Evolutionary conservation across 2,329 filamentous ascomycete species (phyloP).

Genomic region (Arthrobotrys entomopaga): DNA sequence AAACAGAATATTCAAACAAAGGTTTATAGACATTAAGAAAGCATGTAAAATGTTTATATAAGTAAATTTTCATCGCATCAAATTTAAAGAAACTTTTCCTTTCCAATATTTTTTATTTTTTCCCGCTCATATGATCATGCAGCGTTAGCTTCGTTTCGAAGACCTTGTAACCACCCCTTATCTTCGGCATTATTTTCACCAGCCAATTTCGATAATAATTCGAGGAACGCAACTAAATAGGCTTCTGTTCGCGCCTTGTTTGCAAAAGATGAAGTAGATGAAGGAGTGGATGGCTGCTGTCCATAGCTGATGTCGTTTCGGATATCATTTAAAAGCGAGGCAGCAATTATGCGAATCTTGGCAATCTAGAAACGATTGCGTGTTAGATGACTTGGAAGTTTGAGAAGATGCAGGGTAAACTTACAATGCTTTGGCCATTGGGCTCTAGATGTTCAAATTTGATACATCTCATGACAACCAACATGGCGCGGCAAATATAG

Average conservation of each 20-base stretch:
- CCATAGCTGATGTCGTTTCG: slow-evolving; percentile 53
- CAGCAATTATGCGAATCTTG: slow-evolving; percentile 54
- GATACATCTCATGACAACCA: slow-evolving; percentile 52
- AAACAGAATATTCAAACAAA: slow-evolving; percentile 18
- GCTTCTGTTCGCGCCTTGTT: slow-evolving; percentile 54
- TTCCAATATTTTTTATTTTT: slow-evolving; percentile 23
- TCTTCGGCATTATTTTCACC: slow-evolving; percentile 54
- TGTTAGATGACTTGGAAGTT: slow-evolving; percentile 15
- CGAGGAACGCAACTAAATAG: slow-evolving; percentile 54
- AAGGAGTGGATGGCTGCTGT: slow-evolving; percentile 51
- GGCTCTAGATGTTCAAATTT: slow-evolving; percentile 53
- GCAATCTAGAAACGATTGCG: slow-evolving; percentile 30
- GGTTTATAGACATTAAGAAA: slow-evolving; percentile 40
- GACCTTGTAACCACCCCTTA: slow-evolving; percentile 50
- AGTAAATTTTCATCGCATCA: slow-evolving; percentile 1
- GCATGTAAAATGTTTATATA: neutral
- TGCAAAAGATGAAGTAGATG: slow-evolving; percentile 54
- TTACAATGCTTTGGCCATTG: slow-evolving; percentile 54
- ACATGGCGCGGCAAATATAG: slow-evolving; percentile 54
- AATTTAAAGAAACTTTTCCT: slow-evolving; percentile 35
- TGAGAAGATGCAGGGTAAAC: neutral
- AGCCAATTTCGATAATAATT: slow-evolving; percentile 48
- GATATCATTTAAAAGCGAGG: slow-evolving; percentile 48
- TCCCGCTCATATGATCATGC: too few relatives aligned
- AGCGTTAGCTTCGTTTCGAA: slow-evolving; percentile 38